These are phyloP conservation scores for Debaryomyces robertsiae DNA, from an alignment of 1,139 yeast genomes.

Conservation along the genomic window DNA sequence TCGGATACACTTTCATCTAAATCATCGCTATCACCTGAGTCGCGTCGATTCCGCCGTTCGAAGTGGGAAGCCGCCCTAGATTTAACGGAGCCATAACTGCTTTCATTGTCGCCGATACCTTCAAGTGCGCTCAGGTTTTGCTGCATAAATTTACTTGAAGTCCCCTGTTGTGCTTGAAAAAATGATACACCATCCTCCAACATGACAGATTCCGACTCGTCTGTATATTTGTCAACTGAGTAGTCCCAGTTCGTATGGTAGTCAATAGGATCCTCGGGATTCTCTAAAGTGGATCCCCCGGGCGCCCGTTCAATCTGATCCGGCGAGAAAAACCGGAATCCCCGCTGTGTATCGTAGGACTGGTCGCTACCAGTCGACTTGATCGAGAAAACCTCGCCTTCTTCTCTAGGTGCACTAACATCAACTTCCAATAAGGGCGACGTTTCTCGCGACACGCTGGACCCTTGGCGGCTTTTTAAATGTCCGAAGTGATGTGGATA, in stretches of 20 bases:
- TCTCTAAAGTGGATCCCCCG: conserved; percentile 80
- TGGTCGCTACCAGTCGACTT: conserved; percentile 30
- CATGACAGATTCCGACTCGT: conserved; percentile 9
- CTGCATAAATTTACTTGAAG: conserved; percentile 3
- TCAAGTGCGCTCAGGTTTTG: conserved; percentile 13
- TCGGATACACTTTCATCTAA: conserved; percentile 24
- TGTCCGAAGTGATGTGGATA: conserved; percentile 58
- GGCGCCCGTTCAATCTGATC: conserved; percentile 86
- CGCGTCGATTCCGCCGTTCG: conserved; percentile 34
- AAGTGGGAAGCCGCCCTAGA: conserved; percentile 19
- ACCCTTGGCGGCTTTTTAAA: conserved; percentile 30
- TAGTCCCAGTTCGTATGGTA: conserved; percentile 74
- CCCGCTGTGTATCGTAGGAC: conserved; percentile 39
- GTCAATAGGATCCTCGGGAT: conserved; percentile 54
- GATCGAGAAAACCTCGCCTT: conserved; percentile 30
- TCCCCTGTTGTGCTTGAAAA: conserved; percentile 3
- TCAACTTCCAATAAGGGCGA: conserved; percentile 40
- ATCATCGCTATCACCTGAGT: conserved; percentile 31
- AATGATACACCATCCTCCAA: conserved; percentile 12
- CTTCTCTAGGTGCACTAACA: conserved; percentile 17
- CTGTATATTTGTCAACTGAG: conserved; percentile 50
- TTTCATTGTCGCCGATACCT: conserved; percentile 21
- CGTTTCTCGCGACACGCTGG: conserved; percentile 34
- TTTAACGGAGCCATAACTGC: conserved; percentile 38
- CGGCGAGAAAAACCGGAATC: conserved; percentile 77